Percentiles rank a stretch among this genome's conserved stretches.
Conservation (phyloP, 1,284 basidiomycete genomes). For the Earliella scabrosa region DNA sequence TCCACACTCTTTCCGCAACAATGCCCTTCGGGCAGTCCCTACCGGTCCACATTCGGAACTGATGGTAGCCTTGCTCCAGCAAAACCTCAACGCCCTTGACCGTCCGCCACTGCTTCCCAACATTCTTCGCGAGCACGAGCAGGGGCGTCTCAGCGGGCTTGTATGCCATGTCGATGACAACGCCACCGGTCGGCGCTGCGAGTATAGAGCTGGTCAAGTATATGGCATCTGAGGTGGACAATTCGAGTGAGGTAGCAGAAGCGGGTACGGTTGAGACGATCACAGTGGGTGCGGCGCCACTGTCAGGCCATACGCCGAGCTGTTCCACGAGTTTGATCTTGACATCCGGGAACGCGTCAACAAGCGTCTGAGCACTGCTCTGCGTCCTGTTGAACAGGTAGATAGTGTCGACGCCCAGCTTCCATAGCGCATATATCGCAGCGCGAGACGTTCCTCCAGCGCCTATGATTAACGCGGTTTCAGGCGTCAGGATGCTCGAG, state of each 20-base stretch:
- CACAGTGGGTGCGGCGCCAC: constrained; percentile 59
- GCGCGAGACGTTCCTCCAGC: constrained; percentile 94
- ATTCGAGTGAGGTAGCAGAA: constrained; percentile 57
- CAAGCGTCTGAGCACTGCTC: constrained; percentile 73
- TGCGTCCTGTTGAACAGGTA: constrained; percentile 88
- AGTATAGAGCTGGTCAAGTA: constrained; percentile 64
- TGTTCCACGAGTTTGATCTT: constrained; percentile 64
- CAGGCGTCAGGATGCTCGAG: constrained; percentile 38
- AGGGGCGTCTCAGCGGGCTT: constrained; percentile 80
- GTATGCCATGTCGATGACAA: constrained; percentile 94
- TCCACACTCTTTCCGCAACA: constrained; percentile 55
- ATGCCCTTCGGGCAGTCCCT: constrained; percentile 53
- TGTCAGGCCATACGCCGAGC: constrained; percentile 57
- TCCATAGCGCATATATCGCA: constrained; percentile 86
- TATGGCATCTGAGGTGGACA: constrained; percentile 45
- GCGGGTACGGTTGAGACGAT: constrained; percentile 90
- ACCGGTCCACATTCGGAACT: constrained; percentile 86
- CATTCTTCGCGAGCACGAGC: constrained; percentile 55
- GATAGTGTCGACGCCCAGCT: constrained; percentile 70
- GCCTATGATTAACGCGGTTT: constrained; percentile 82
- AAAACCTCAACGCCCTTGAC: constrained; percentile 86
- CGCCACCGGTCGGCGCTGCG: constrained; percentile 49
- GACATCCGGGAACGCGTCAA: constrained; percentile 68
- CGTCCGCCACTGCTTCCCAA: constrained; percentile 64
- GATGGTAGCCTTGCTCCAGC: constrained; percentile 85